phyloP scores from a whole-genome alignment of 2,329 filamentous ascomycete species.

The Fragosphaeria purpurea region DNA sequence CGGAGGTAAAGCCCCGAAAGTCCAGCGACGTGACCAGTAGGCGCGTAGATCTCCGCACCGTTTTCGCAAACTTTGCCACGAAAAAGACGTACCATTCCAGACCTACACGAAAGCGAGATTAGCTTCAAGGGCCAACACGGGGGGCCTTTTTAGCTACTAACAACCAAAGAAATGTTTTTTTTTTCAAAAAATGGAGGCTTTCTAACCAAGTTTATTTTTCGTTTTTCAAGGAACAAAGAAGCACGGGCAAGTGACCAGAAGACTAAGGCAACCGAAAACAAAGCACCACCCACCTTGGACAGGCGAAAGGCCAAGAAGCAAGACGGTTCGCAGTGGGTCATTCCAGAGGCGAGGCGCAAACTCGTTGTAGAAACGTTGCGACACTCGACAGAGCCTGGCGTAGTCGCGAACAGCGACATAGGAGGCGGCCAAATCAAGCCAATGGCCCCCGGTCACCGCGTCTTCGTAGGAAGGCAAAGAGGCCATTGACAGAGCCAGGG shows the following conservation, averaged over 20 bases:
- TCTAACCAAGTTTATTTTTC: too few species aligned
- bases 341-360: slow-evolving; percentile 46
- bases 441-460: slow-evolving; percentile 36
- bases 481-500: slow-evolving; percentile 17
- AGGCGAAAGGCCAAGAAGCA: slow-evolving; percentile 30
- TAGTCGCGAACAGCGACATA: slow-evolving; percentile 33
- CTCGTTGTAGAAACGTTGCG: slow-evolving; percentile 32
- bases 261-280: too few species aligned
- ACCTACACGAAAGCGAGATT: slow-evolving; percentile 25
- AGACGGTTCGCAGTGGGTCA: slow-evolving; percentile 33
- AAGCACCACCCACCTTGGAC: slow-evolving; percentile 18
- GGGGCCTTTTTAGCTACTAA: too few species aligned
- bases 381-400: slow-evolving; percentile 38
- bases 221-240: too few species aligned
- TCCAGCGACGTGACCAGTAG: slow-evolving; percentile 37
- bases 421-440: slow-evolving; percentile 37
- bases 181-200: too few species aligned
- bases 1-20: slow-evolving; percentile 32
- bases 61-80: slow-evolving; percentile 28
- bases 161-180: too few species aligned
- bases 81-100: slow-evolving; percentile 39
- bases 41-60: slow-evolving; percentile 28
- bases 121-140: not conserved
- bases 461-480: slow-evolving; percentile 44
- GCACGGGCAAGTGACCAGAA: too few species aligned